Base-by-base conservation (phyloP, 495 filamentous ascomycete genomes). In the Penicillium robsamsonii region DNA sequence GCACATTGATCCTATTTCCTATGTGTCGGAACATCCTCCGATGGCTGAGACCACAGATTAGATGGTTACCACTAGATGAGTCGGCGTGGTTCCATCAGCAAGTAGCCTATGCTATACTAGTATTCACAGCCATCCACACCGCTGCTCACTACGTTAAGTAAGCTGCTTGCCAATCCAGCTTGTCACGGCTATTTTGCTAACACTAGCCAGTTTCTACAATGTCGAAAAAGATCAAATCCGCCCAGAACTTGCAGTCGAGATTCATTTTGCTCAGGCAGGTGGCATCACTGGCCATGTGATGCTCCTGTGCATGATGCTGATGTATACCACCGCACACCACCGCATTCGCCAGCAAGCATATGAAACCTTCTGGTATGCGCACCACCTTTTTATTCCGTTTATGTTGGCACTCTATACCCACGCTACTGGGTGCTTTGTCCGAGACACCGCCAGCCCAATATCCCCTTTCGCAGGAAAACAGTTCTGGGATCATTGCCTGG, bases 331-430 rank as follows among this genome's bases (percentile, higher is more conserved):
- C 8, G 88, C 94, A 4, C 94, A 99, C 65, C 81, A 86, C 62
- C 88, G 88, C 60, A 97, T 99, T 62, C 88, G 94, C 48, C 91
- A 97, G 68, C 94, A 99, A 66, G 95, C 89, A 2, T 99, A 89
- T 71, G 94, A 99, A 73, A 93, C 93, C 1, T 99, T 99, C 68
- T 97, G 93, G 94, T 99, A 99, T 72, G 96, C 90, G 11, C 94
- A 99, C 70, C 95, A 99, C 61, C 82, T 99, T 10, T 97, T 97
- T 68, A 88, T 99, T 58, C 92, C 95, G 13, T 99, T 99, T 75
- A 75, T 97, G 66, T 80, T 99, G 40, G 91, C 81, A 17, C 83
- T 97, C 44, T 99, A 99, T 64, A 97, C 94, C 25, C 94, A 99
- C 71, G 92, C 94, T 10, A 90, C 90, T 13, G 90, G 90, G 41